Conservation (phyloP, 352 stramenopile genomes). For the Pythium periplocum region DNA sequence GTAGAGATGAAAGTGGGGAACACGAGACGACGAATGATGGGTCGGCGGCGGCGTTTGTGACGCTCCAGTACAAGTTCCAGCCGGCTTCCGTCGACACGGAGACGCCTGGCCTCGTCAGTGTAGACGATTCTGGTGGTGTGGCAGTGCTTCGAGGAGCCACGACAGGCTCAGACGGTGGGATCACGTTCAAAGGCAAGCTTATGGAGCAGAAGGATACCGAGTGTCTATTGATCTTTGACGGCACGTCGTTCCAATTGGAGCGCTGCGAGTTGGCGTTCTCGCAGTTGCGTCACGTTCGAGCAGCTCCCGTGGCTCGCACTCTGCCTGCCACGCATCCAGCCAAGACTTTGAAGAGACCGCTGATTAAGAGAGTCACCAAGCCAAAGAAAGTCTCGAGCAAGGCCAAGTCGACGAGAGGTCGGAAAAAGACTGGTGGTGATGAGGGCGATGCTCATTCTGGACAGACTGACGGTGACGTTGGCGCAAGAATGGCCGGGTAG, state of each 20-base stretch:
- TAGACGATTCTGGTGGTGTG: constrained; percentile 51
- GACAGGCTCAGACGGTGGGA: constrained; percentile 27
- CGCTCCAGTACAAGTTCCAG: constrained; percentile 84
- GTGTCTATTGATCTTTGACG: constrained; percentile 79
- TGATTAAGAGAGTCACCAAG: no score
- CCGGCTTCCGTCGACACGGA: constrained; percentile 70
- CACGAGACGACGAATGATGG: constrained; percentile 2
- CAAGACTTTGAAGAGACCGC: no score
- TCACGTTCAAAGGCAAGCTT: constrained; percentile 77
- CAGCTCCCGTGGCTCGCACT: constrained; percentile 8
- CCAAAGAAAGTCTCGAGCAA: no score
- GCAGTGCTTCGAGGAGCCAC: constrained; percentile 59
- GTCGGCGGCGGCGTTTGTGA: constrained; percentile 28
- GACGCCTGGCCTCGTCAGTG: constrained; percentile 55
- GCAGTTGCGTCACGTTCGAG: constrained; percentile 71
- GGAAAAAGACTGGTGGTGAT: no score
- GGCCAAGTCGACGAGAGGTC: no score
- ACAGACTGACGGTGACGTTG: no score
- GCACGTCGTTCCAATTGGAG: constrained; percentile 57
- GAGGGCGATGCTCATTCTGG: no score
- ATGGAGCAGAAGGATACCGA: constrained; percentile 78
- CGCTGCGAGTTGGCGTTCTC: constrained; percentile 59
- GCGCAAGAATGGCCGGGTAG: no score
- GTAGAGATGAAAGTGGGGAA: not conserved
- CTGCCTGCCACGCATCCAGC: no score